Conservation (phyloP, 805 yeast species). For the Kodamaea kaohsiungensis region DNA sequence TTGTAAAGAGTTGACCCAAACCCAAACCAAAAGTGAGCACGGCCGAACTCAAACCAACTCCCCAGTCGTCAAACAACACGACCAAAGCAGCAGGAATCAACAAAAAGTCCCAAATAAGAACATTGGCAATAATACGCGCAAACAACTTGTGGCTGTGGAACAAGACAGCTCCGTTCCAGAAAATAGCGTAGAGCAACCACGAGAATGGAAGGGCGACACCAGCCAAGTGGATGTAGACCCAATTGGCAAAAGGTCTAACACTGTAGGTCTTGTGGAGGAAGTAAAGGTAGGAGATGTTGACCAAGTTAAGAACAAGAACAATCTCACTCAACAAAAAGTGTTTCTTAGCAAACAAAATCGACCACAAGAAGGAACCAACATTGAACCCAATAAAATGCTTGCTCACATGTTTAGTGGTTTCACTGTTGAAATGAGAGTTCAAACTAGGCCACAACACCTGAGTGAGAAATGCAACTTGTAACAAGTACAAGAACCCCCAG, state of each 20-base stretch:
- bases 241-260: constrained; percentile 50
- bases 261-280: constrained; percentile 60
- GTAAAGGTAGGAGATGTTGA: constrained; percentile 58
- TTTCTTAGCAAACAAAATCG: constrained; percentile 55
- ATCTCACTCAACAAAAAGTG: constrained; percentile 62
- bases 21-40: constrained; percentile 66
- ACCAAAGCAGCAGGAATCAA: constrained; percentile 61
- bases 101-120: constrained; percentile 77
- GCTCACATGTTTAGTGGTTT: constrained; percentile 45
- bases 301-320: constrained; percentile 57
- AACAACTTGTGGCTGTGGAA: constrained; percentile 60
- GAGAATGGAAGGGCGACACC: constrained; percentile 69
- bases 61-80: constrained; percentile 67
- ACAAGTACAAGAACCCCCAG: constrained; percentile 56
- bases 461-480: constrained; percentile 53
- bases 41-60: constrained; percentile 60
- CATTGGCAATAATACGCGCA: constrained; percentile 69
- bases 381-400: constrained; percentile 68
- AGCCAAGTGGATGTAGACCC: constrained; percentile 64
- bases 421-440: constrained; percentile 19
- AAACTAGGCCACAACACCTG: constrained; percentile 43
- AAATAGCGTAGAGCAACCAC: constrained; percentile 71
- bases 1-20: constrained; percentile 67
- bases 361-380: constrained; percentile 62
- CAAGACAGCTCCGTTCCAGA: constrained; percentile 85